These are phyloP conservation scores for Trichosporon inkin DNA, from an alignment of 1,284 basidiomycete species.

Conservation along the genomic window DNA sequence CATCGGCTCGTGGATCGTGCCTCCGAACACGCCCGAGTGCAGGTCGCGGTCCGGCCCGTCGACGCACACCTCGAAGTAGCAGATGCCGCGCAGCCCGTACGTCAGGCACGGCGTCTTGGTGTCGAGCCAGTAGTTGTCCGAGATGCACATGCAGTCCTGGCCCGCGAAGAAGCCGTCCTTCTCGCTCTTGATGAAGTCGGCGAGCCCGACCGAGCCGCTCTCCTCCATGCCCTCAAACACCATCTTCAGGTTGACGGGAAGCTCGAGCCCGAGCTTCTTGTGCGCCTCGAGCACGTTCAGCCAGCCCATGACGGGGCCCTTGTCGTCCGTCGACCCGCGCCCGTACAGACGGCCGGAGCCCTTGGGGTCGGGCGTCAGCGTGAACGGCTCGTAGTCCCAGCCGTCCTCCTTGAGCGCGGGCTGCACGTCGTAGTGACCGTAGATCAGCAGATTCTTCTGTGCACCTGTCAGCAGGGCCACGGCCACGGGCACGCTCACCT, in stretches of 20 bases:
- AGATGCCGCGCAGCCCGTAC: constrained; percentile 68
- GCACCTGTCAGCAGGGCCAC: background rate
- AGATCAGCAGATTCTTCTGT: constrained; percentile 81
- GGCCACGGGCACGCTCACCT: constrained; percentile 46
- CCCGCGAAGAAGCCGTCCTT: constrained; percentile 80
- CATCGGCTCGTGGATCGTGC: constrained; percentile 80
- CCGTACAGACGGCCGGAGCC: constrained; percentile 63
- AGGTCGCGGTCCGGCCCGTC: constrained; percentile 83
- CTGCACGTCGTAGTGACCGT: constrained; percentile 70
- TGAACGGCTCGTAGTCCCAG: constrained; percentile 89
- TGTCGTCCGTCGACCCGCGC: constrained; percentile 88
- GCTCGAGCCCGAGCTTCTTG: constrained; percentile 62
- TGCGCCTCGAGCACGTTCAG: constrained; percentile 92
- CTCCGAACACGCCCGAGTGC: constrained; percentile 86
- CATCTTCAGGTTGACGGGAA: constrained; percentile 91
- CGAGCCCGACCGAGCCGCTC: constrained; percentile 86
- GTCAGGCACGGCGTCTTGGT: constrained; percentile 52
- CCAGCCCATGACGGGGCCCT: constrained; percentile 90
- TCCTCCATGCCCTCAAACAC: constrained; percentile 99
- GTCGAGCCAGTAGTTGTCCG: constrained; percentile 54
- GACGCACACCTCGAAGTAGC: constrained; percentile 82
- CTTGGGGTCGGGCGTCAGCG: constrained; percentile 61
- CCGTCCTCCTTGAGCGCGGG: constrained; percentile 68
- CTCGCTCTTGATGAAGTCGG: constrained; percentile 81
- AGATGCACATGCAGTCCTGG: constrained; percentile 91